Base-by-base conservation (phyloP, 164 flowering plant species). In the Amborella trichopoda region DNA sequence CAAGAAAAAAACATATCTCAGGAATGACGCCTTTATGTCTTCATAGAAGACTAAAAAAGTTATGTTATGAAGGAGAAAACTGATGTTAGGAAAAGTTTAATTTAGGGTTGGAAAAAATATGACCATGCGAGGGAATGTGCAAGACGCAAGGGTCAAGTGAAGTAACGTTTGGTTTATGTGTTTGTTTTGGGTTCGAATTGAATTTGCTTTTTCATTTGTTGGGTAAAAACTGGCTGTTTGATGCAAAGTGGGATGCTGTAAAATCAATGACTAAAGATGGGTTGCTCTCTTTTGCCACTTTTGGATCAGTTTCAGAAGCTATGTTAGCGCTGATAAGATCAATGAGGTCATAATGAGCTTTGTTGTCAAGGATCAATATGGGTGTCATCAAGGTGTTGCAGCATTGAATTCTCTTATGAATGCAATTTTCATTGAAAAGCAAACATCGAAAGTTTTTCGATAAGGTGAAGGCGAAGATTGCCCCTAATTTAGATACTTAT, bases 241-340 rank as follows among this genome's bases (percentile, higher is more conserved):
- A 78, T 9, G 74, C 84, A 23, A 81, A 81, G 95, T 84, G 95
- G 95, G 81, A 74, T 30, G 83, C 87, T 0, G 60, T 84, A 6
- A 74, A 69, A 60, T 75, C 87, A 16, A 81, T 84, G 82, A 64
- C 48, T 47, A 52, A 46, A 17, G 70, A 68, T 59, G 52, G 67
- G 12, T 55, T 79, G 51, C 50, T 77, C 12, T 75, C 87, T 1
- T 33, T 81, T 23, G 80, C 84, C 13, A 79, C 95, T 0, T 84
- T 84, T 48, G 81, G 82, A 0, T 84, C 90, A 0, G 78, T 79
- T 14, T 84, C 47, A 60, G 81, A 40, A 79, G 79, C 36, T 84
- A 81, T 56, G 87, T 66, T 13, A 28, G 38, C 6, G 64, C 63
- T 0, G 68, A 56, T 46, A 66, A 73, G 0, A 68, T 72, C 4